Conservation (phyloP, 371 early-diverging fungal species). For the Entomophthora muscae region DNA sequence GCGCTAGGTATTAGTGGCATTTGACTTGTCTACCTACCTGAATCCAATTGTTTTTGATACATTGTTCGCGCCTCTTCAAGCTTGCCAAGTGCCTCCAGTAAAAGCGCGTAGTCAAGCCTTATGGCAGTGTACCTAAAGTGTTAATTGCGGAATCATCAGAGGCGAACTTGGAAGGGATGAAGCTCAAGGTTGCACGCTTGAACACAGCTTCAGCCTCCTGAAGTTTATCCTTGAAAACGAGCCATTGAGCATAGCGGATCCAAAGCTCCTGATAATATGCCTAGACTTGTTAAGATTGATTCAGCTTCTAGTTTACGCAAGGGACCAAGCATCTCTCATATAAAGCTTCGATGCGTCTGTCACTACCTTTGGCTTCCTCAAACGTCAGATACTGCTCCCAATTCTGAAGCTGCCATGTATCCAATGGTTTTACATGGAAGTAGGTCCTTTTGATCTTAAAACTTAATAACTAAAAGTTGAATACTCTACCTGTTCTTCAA, state of each 20-base stretch:
- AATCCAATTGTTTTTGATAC: background rate
- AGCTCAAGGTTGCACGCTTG: background rate
- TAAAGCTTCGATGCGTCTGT: conserved; percentile 28
- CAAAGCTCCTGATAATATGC: background rate
- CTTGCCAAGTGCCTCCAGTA: background rate
- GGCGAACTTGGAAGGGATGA: background rate
- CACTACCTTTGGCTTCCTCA: conserved; percentile 33
- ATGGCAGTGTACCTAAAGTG: background rate
- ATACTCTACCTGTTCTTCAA: conserved; percentile 22
- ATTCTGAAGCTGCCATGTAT: conserved; percentile 35
- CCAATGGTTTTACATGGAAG: conserved; percentile 56
- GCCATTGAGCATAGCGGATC: background rate
- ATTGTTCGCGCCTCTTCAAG: background rate
- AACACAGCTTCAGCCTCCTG: background rate
- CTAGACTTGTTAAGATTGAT: background rate
- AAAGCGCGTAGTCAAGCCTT: background rate
- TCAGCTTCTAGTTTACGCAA: conserved; percentile 22
- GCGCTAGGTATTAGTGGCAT: background rate
- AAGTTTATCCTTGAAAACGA: background rate
- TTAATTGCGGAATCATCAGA: background rate
- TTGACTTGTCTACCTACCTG: too few species aligned
- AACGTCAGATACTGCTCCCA: conserved; percentile 53
- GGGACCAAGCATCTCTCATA: conserved; percentile 55
- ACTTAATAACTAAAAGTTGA: too few species aligned
- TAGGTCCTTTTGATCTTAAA: conserved; percentile 48